A percentile compares a stretch with the other conserved stretches of the same genome.
phyloP scores from a whole-genome alignment of 495 filamentous ascomycete species.

The Delitschia confertaspora region DNA sequence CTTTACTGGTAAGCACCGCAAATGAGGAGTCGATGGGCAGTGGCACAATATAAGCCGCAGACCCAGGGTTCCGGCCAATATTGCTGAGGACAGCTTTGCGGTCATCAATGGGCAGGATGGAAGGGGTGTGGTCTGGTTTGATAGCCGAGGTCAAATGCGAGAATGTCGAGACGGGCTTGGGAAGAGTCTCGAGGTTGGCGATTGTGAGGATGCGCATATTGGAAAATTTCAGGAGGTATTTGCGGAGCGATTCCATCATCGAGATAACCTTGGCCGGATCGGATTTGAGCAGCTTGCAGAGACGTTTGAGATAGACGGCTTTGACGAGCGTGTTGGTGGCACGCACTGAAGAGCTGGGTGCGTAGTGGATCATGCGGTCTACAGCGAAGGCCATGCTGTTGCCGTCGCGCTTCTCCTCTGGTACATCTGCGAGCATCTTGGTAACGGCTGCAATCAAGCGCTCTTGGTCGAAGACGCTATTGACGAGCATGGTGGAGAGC shows the following conservation, averaged over 20 bases:
- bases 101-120: constrained; percentile 51
- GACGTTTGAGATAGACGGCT: constrained; percentile 75
- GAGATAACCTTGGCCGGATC: constrained; percentile 61
- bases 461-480: constrained; percentile 72
- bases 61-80: constrained; percentile 63
- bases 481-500: constrained; percentile 77
- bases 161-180: constrained; percentile 77
- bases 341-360: constrained; percentile 60
- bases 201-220: constrained; percentile 82
- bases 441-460: constrained; percentile 76
- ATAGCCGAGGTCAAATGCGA: constrained; percentile 45
- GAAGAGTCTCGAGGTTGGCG: constrained; percentile 67
- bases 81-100: constrained; percentile 56
- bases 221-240: constrained; percentile 62
- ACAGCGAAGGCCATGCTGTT: constrained; percentile 68
- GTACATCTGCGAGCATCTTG: constrained; percentile 84
- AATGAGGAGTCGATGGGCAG: constrained; percentile 93
- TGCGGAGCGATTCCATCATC: constrained; percentile 67
- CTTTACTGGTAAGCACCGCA: constrained; percentile 62
- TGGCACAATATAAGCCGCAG: constrained; percentile 69
- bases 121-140: constrained; percentile 34
- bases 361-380: constrained; percentile 69
- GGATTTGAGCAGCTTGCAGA: constrained; percentile 64
- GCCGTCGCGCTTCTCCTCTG: constrained; percentile 83
- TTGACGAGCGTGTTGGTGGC: constrained; percentile 79